Conservation (phyloP, 345 rosid genomes). For the Arabis hirsuta region DNA sequence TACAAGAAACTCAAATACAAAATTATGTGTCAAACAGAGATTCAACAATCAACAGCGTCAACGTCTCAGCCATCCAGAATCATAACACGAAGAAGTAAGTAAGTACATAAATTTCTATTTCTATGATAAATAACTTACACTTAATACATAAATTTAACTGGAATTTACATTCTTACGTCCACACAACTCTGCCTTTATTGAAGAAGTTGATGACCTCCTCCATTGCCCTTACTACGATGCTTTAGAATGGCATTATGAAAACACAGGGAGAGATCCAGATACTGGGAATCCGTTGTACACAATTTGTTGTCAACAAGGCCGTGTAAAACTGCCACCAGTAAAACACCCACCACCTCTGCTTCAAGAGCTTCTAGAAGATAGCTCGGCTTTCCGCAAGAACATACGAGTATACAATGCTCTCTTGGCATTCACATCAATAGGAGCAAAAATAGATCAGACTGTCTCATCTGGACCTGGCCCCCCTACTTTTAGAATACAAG, state of each 20-base stretch:
- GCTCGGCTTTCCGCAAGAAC: background rate
- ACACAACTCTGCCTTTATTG: background rate
- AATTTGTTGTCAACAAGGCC: background rate
- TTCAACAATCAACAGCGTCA: background rate
- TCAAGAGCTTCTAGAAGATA: background rate
- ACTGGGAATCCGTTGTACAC: background rate
- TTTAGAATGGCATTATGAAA: background rate
- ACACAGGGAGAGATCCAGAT: background rate
- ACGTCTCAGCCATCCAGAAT: background rate
- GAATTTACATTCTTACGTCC: background rate
- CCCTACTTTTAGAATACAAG: background rate
- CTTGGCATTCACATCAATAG: background rate
- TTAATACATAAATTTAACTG: background rate
- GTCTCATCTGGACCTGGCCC: background rate
- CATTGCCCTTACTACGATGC: background rate
- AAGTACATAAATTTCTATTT: background rate
- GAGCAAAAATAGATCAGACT: background rate
- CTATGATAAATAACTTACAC: background rate
- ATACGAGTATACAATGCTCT: background rate
- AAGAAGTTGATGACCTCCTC: background rate
- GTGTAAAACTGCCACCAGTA: background rate
- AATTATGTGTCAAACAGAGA: background rate
- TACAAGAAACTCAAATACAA: background rate
- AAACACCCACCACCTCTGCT: background rate
- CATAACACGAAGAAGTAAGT: background rate